phyloP scores from a whole-genome alignment of 2,329 filamentous ascomycete genomes.

The Xylogone sp. region DNA sequence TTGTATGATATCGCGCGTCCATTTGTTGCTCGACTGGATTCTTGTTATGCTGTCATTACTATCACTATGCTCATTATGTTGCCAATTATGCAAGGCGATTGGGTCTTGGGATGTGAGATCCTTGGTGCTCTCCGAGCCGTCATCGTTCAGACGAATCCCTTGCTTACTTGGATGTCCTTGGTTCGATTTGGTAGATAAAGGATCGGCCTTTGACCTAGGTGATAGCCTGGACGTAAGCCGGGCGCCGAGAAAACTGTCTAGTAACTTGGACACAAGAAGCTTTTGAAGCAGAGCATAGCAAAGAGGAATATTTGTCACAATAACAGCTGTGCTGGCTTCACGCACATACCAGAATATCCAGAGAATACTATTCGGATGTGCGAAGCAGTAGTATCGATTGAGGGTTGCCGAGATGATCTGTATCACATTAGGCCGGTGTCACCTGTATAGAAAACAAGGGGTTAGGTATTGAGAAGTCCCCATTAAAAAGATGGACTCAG shows the following conservation, averaged over 20 bases:
- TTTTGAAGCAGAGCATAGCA: conserved; percentile 45
- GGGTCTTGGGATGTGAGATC: background rate
- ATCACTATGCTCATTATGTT: background rate
- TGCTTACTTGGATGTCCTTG: background rate
- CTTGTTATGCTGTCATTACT: background rate
- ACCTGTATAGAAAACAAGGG: too few species aligned
- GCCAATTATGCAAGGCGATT: background rate
- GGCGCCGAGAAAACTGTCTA: background rate
- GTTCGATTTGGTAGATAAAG: background rate
- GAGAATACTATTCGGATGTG: conserved; percentile 18
- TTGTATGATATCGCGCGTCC: background rate
- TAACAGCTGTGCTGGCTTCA: conserved; percentile 44
- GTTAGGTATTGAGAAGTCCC: too few species aligned
- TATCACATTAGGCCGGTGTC: background rate
- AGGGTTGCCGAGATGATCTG: conserved; percentile 45
- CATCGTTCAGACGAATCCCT: background rate
- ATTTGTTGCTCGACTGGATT: background rate
- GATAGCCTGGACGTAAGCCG: background rate
- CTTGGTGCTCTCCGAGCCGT: background rate
- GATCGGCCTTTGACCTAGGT: background rate
- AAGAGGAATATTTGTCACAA: conserved; percentile 45
- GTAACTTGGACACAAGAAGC: conserved; percentile 18
- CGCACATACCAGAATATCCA: conserved; percentile 41
- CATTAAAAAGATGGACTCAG: too few species aligned
- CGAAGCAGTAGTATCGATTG: conserved; percentile 37